A percentile compares a stretch with the other conserved stretches of the same genome.
phyloP scores from a whole-genome alignment of 2,329 filamentous ascomycete genomes.

The Escovopsis sp. region DNA sequence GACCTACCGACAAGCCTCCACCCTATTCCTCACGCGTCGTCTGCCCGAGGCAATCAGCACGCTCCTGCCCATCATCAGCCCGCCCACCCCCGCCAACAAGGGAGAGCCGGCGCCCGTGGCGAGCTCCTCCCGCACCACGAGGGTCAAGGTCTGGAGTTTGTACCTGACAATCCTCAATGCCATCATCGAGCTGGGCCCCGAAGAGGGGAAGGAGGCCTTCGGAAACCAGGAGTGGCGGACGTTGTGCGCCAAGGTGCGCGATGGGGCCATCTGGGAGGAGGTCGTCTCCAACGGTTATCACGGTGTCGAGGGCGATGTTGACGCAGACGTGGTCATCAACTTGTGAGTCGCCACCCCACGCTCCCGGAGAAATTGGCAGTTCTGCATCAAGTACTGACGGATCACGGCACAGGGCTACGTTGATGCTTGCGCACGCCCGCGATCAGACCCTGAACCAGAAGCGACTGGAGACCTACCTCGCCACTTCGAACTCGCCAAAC shows the following conservation, averaged over 20 bases:
- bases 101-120: conserved; percentile 58
- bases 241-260: conserved; percentile 69
- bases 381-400: not conserved
- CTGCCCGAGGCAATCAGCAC: conserved; percentile 79
- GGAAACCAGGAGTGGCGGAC: conserved; percentile 74
- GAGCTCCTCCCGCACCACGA: conserved; percentile 62
- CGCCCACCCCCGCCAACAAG: conserved; percentile 33
- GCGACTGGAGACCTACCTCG: conserved; percentile 77
- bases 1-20: conserved; percentile 85
- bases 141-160: conserved; percentile 94
- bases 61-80: conserved; percentile 66
- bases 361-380: not conserved
- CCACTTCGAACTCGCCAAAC: conserved; percentile 56
- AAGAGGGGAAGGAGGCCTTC: conserved; percentile 82
- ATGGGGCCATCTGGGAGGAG: conserved; percentile 89
- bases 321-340: conserved; percentile 87
- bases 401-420: conserved; percentile 52
- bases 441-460: conserved; percentile 75
- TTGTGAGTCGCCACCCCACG: conserved; percentile 37
- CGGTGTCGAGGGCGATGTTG: conserved; percentile 77
- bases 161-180: conserved; percentile 90
- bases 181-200: conserved; percentile 72
- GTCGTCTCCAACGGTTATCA: conserved; percentile 79
- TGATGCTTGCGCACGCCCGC: conserved; percentile 79
- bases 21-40: conserved; percentile 86